These are phyloP conservation scores for Zymoseptoria crescenta DNA, from an alignment of 2,329 filamentous ascomycete genomes.

Conservation along the genomic window DNA sequence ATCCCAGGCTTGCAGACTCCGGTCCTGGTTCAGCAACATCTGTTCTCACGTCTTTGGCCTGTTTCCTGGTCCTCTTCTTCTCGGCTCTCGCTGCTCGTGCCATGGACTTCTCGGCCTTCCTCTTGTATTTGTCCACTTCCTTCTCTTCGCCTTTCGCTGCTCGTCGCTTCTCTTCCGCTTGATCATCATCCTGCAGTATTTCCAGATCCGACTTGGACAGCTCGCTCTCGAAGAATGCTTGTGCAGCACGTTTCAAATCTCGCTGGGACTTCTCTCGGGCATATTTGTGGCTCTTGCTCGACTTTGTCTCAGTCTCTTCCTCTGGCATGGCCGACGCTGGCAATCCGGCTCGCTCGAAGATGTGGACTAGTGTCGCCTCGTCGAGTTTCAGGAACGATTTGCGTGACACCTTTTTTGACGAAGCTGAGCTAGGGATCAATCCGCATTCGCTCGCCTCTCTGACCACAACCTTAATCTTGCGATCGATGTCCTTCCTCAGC, in stretches of 20 bases:
- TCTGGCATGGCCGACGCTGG: neutral
- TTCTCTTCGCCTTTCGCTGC: conserved; percentile 3
- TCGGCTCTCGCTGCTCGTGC: conserved; percentile 10
- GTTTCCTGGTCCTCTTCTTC: conserved; percentile 8
- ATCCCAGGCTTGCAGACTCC: neutral
- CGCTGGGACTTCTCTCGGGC: conserved; percentile 11
- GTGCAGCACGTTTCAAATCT: conserved; percentile 13
- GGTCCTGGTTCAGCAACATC: neutral
- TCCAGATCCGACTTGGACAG: conserved; percentile 8
- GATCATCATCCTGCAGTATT: conserved; percentile 4
- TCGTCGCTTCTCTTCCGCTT: neutral
- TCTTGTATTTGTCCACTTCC: conserved; percentile 3
- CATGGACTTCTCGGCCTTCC: conserved; percentile 11
- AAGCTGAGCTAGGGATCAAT: neutral
- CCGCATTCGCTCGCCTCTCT: neutral
- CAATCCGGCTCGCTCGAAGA: neutral
- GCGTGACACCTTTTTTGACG: neutral
- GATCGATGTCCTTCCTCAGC: neutral
- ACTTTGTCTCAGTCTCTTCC: neutral
- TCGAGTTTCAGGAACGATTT: neutral
- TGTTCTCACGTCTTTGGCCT: neutral
- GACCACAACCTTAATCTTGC: neutral
- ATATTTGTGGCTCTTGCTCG: conserved; percentile 11
- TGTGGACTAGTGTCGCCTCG: neutral
- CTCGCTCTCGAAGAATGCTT: conserved; percentile 7